phyloP scores from a whole-genome alignment of 179 eudicot genomes.

The Silene coronaria region DNA sequence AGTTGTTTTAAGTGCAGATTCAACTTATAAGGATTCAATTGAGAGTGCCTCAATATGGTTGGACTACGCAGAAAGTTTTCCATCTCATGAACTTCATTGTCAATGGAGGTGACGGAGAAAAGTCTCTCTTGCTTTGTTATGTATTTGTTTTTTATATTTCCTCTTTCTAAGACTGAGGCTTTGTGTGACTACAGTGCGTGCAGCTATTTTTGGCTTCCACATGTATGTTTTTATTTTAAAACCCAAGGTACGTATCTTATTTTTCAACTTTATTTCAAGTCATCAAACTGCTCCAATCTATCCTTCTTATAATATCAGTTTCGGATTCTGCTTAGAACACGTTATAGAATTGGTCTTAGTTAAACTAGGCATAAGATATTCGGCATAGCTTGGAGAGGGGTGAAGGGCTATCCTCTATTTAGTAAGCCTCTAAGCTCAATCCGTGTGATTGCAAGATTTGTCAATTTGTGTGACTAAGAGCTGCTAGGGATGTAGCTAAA shows the following conservation, averaged over 20 bases:
- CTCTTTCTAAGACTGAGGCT: neutral
- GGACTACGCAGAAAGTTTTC: neutral
- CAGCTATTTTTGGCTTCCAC: neutral
- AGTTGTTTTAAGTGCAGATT: neutral
- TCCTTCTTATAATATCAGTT: neutral
- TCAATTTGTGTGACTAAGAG: neutral
- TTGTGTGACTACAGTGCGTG: neutral
- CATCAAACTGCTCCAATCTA: neutral
- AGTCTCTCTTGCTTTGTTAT: neutral
- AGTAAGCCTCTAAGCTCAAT: neutral
- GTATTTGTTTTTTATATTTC: neutral
- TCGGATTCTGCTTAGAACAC: neutral
- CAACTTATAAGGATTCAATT: neutral
- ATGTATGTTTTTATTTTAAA: neutral
- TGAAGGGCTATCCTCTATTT: neutral
- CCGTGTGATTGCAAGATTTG: neutral
- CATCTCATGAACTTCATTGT: neutral
- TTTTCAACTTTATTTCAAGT: neutral
- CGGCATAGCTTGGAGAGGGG: neutral
- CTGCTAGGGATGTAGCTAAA: neutral
- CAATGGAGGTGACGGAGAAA: neutral
- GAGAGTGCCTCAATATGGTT: neutral
- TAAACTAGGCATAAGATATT: neutral
- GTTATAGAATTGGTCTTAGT: neutral
- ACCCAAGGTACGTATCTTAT: neutral